phyloP scores from a whole-genome alignment of 2,329 filamentous ascomycete species.

The Xylariaceae sp. region DNA sequence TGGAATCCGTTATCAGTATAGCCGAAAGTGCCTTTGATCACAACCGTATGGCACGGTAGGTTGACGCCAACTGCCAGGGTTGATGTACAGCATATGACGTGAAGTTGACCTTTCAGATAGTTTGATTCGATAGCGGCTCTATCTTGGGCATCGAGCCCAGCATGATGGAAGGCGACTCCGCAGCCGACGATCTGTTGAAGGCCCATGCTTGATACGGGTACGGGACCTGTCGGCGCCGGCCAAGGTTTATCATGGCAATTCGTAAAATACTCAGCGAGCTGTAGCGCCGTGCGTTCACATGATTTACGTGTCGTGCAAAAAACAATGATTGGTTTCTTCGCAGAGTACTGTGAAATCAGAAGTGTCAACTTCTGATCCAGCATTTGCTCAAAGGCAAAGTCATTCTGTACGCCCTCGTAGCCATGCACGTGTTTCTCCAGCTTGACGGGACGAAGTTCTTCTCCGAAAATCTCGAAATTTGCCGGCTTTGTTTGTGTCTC shows the following conservation, averaged over 20 bases:
- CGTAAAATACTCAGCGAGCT: slow-evolving; percentile 64
- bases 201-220: slow-evolving; percentile 55
- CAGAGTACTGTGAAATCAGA: slow-evolving; percentile 62
- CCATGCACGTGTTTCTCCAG: slow-evolving; percentile 75
- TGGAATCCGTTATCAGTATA: slow-evolving; percentile 58
- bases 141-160: slow-evolving; percentile 64
- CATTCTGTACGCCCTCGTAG: slow-evolving; percentile 60
- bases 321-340: slow-evolving; percentile 73
- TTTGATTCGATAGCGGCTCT: slow-evolving; percentile 61
- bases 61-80: slow-evolving; percentile 83
- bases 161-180: slow-evolving; percentile 81
- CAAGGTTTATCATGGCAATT: slow-evolving; percentile 56
- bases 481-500: slow-evolving; percentile 60
- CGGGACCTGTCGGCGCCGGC: slow-evolving; percentile 50
- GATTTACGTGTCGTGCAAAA: slow-evolving; percentile 78
- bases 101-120: slow-evolving; percentile 68
- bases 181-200: slow-evolving; percentile 46
- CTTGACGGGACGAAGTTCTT: slow-evolving; percentile 75
- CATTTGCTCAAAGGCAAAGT: slow-evolving; percentile 71
- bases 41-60: slow-evolving; percentile 75
- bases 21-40: slow-evolving; percentile 73
- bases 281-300: slow-evolving; percentile 62
- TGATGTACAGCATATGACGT: slow-evolving; percentile 81
- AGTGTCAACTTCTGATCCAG: slow-evolving; percentile 63
- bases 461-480: slow-evolving; percentile 65